Evolutionary conservation across 1,284 basidiomycete genomes (phyloP), one percentile per base, ranked within the genome.

Genomic region (Somion occarium): DNA sequence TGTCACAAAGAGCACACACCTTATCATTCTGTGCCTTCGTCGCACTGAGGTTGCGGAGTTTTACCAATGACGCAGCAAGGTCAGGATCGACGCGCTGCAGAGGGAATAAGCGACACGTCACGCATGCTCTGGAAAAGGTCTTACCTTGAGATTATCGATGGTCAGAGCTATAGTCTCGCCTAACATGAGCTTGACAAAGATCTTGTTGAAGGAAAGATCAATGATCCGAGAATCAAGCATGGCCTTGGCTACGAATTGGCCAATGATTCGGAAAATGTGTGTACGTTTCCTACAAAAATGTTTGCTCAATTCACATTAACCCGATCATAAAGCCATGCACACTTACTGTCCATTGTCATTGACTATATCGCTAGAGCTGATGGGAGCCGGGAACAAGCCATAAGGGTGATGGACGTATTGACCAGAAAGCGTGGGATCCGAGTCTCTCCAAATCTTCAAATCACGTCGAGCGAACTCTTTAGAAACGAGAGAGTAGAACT

Each of bases 211-310:
- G 44, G 91, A 87, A 61, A 98, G 76, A 68, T 99, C 97, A 68
- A 99, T 95, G 66, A 99, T 98, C 39, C 97, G 82, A 22, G 94
- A 97, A 69, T 99, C 97, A 44, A 99, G 76, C 76, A 99, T 85
- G 1, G 95, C 93, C 72, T 98, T 97, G 30, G 95, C 97, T n/a
- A 98, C 85, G 66, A 99, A 98, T 65, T 97, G 91, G 3, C 97
- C 97, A 39, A 99, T 85, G 19, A 96, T 88, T 49, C 86, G 83
- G 70, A 96, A 89, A 49, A 95, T 82, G 60, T 91, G 85, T 3
- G 88, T 84, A 27, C 85, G 79, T 74, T 89, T 89, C 61, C 85
- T 88, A 58, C 11, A 13, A 37, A 13, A 55, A 54, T 34, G 27
- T 1, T 13, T 15, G 53, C 25, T 47, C 53, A 34, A 54, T 25